Percentiles rank a stretch among this genome's conserved stretches.
Evolutionary conservation across 2,329 filamentous ascomycete species (phyloP).

Genomic region (Aspergillus tamarii): DNA sequence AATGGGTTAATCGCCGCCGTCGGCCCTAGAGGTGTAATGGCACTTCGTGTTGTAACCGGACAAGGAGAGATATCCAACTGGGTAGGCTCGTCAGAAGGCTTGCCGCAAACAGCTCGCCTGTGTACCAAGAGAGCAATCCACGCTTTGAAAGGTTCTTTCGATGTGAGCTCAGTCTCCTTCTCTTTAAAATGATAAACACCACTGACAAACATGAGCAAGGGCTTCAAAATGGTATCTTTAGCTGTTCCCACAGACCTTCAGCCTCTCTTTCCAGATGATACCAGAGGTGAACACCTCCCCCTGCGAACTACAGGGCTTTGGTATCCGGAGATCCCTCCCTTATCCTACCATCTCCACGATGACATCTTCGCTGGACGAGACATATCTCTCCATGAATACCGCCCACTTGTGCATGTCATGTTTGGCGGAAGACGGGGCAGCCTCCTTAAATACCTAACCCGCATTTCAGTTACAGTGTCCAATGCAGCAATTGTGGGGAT

Average conservation of each 20-base stretch:
- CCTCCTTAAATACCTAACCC: slow-evolving; percentile 23
- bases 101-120: slow-evolving; percentile 21
- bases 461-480: slow-evolving; percentile 22
- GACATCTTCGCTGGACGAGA: slow-evolving; percentile 13
- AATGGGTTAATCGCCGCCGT: slow-evolving; percentile 21
- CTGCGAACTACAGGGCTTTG: slow-evolving; percentile 23
- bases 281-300: slow-evolving; percentile 13
- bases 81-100: slow-evolving; percentile 18
- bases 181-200: not conserved
- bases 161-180: slow-evolving; percentile 13
- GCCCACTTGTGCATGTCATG: slow-evolving; percentile 22
- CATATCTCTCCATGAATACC: slow-evolving; percentile 16
- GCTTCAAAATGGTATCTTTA: slow-evolving; percentile 24
- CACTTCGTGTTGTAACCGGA: slow-evolving; percentile 17
- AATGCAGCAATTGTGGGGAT: slow-evolving; percentile 19
- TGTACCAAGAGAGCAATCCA: slow-evolving; percentile 22
- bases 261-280: slow-evolving; percentile 13
- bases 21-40: slow-evolving; percentile 23
- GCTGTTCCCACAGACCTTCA: slow-evolving; percentile 18
- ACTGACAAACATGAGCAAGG: slow-evolving; percentile 11
- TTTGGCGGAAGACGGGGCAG: slow-evolving; percentile 22
- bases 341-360: slow-evolving; percentile 18
- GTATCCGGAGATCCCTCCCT: slow-evolving; percentile 23
- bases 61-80: slow-evolving; percentile 20
- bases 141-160: slow-evolving; percentile 20